These are phyloP conservation scores for Dalbergia oliveri DNA, from an alignment of 306 rosid species.

Conservation along the genomic window DNA sequence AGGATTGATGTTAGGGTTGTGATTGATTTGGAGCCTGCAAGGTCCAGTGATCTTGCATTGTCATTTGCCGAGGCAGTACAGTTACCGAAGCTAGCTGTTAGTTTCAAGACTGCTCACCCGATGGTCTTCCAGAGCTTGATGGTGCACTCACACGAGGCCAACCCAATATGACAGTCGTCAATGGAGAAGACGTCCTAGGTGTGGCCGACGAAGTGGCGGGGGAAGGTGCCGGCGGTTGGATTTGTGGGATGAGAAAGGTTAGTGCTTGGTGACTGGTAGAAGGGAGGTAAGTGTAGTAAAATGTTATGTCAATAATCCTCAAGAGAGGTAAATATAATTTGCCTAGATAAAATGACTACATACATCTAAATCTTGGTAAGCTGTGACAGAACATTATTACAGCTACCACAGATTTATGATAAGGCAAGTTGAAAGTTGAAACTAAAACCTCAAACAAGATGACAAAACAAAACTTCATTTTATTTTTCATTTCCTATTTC, in stretches of 20 bases:
- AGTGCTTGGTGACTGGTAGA: too few relatives aligned
- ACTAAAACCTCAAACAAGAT: background rate
- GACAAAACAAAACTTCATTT: background rate
- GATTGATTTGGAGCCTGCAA: slow-evolving; percentile 87
- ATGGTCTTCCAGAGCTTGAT: too few relatives aligned
- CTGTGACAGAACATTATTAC: background rate
- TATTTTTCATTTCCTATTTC: background rate
- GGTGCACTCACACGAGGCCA: too few relatives aligned
- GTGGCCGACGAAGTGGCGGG: too few relatives aligned
- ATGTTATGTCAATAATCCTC: too few relatives aligned
- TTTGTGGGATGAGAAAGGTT: too few relatives aligned
- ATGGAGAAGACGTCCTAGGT: too few relatives aligned
- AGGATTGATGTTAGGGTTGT: slow-evolving; percentile 86
- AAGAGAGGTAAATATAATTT: too few relatives aligned
- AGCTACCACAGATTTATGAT: slow-evolving; percentile 4
- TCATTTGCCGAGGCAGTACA: slow-evolving; percentile 82
- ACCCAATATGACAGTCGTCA: too few relatives aligned
- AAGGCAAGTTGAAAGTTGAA: background rate
- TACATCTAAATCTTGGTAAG: background rate
- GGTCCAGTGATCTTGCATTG: slow-evolving; percentile 68
- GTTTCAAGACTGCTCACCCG: slow-evolving; percentile 66
- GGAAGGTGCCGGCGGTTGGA: too few relatives aligned
- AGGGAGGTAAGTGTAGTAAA: too few relatives aligned
- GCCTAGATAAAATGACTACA: background rate
- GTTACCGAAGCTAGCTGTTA: slow-evolving; percentile 81